These are phyloP conservation scores for Pseudoturritis turrita DNA, from an alignment of 345 rosid species.

Conservation along the genomic window DNA sequence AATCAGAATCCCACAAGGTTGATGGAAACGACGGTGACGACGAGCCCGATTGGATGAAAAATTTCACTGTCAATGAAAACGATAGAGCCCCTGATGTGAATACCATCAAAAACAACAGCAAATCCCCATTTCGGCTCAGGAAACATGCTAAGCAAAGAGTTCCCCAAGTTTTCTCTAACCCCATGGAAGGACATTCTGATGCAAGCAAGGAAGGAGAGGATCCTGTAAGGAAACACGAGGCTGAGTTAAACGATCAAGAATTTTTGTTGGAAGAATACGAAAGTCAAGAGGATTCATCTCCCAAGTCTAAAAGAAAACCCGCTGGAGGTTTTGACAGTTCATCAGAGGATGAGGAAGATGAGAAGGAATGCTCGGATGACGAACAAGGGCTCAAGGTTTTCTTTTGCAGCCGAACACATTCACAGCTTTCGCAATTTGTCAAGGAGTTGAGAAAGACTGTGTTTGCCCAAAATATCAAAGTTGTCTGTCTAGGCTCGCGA, in stretches of 20 bases:
- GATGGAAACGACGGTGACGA: conserved; percentile 29
- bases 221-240: conserved; percentile 24
- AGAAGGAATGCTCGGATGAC: conserved; percentile 30
- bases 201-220: conserved; percentile 19
- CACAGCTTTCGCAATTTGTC: conserved; percentile 87
- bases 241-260: conserved; percentile 47
- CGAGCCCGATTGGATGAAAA: conserved; percentile 86
- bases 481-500: conserved; percentile 77
- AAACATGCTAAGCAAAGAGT: conserved; percentile 31
- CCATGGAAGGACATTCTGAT: conserved; percentile 7
- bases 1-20: conserved; percentile 21
- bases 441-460: conserved; percentile 74
- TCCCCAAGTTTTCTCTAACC: conserved; percentile 19
- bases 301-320: conserved; percentile 48
- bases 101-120: conserved; percentile 31
- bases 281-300: conserved; percentile 62
- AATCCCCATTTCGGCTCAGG: conserved; percentile 20
- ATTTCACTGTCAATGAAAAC: conserved; percentile 37
- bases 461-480: conserved; percentile 47
- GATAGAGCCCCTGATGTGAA: too few relatives aligned
- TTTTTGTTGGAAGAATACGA: conserved; percentile 84
- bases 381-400: conserved; percentile 51
- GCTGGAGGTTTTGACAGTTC: conserved; percentile 32
- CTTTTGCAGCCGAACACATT: conserved; percentile 92
- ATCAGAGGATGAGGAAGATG: conserved; percentile 73